Conservation (phyloP, 2,329 filamentous ascomycete species). For the Colletotrichum lindemuthianum region DNA sequence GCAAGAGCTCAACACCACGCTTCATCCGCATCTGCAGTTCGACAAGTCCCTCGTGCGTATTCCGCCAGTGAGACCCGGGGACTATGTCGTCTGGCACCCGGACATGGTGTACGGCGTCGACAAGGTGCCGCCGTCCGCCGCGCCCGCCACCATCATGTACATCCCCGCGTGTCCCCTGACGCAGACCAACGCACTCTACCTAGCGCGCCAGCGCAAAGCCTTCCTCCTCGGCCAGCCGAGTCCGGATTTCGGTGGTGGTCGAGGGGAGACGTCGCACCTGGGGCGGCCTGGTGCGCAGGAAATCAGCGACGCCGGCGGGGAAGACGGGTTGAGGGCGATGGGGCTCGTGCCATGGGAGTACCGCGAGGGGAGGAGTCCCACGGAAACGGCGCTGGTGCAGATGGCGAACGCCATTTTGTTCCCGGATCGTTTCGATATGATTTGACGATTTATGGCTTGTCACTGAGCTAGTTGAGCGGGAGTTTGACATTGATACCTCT, state of each 20-base stretch:
- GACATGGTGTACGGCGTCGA: slow-evolving; percentile 78
- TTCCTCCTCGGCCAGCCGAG: slow-evolving; percentile 54
- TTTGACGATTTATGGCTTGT: slow-evolving; percentile 4
- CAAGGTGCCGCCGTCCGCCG: slow-evolving; percentile 40
- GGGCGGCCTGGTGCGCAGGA: slow-evolving; percentile 50
- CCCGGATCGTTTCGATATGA: slow-evolving; percentile 49
- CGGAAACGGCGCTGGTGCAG: slow-evolving; percentile 47
- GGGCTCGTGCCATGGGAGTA: slow-evolving; percentile 54
- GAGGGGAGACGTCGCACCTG: slow-evolving; percentile 46
- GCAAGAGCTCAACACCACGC: slow-evolving; percentile 74
- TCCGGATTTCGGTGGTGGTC: slow-evolving; percentile 50
- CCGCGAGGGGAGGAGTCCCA: slow-evolving; percentile 45
- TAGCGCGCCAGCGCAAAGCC: slow-evolving; percentile 62
- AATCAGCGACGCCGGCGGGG: slow-evolving; percentile 51
- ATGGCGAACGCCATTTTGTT: slow-evolving; percentile 54
- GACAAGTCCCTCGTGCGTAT: slow-evolving; percentile 75
- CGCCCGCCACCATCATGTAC: slow-evolving; percentile 47
- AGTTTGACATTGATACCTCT: slow-evolving; percentile 7
- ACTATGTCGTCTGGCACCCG: slow-evolving; percentile 82
- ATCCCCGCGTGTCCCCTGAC: slow-evolving; percentile 58
- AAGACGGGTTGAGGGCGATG: slow-evolving; percentile 53
- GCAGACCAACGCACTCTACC: slow-evolving; percentile 66
- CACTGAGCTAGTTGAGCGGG: neutral
- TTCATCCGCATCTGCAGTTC: slow-evolving; percentile 79
- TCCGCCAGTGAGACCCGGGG: slow-evolving; percentile 75